These are phyloP conservation scores for Aspergillus pseudoviridinutans DNA, from an alignment of 2,329 filamentous ascomycete genomes.

Conservation along the genomic window DNA sequence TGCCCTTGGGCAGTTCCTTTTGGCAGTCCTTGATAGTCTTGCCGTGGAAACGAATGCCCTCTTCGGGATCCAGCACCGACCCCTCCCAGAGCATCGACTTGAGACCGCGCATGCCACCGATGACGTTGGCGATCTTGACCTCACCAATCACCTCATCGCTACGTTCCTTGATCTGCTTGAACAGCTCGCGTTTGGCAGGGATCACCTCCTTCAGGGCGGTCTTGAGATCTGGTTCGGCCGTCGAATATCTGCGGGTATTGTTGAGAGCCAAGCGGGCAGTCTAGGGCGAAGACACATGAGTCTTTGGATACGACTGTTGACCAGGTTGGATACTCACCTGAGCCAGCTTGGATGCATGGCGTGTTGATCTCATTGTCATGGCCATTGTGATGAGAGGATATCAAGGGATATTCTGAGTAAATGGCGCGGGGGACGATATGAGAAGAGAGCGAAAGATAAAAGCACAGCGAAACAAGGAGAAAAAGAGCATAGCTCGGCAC, in stretches of 20 bases:
- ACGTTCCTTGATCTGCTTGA: constrained; percentile 90
- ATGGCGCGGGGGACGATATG: background rate
- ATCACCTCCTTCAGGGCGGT: constrained; percentile 77
- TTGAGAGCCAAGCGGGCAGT: constrained; percentile 14
- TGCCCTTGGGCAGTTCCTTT: constrained; percentile 86
- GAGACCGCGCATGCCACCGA: constrained; percentile 95
- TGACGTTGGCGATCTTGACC: constrained; percentile 87
- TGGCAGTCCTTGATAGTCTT: constrained; percentile 98
- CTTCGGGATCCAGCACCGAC: constrained; percentile 90
- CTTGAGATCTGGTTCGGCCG: constrained; percentile 84
- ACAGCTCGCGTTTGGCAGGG: constrained; percentile 85
- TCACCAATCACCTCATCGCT: constrained; percentile 80
- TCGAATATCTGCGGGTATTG: constrained; percentile 40
- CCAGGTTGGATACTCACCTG: constrained; percentile 26
- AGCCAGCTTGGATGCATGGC: constrained; percentile 35
- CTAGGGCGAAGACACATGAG: background rate
- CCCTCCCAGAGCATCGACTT: constrained; percentile 99
- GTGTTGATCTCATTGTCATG: constrained; percentile 34
- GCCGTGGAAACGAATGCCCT: constrained; percentile 97
- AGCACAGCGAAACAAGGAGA: constrained; percentile 7
- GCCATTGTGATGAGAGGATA: constrained; percentile 13
- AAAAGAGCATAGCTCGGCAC: constrained; percentile 4
- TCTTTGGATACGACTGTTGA: background rate
- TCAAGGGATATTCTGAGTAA: background rate
- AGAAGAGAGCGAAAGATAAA: background rate